Percentiles rank a stretch among this genome's conserved stretches.
Conservation (phyloP, 108 stramenopile species). For the Schizochytrium sp. region DNA sequence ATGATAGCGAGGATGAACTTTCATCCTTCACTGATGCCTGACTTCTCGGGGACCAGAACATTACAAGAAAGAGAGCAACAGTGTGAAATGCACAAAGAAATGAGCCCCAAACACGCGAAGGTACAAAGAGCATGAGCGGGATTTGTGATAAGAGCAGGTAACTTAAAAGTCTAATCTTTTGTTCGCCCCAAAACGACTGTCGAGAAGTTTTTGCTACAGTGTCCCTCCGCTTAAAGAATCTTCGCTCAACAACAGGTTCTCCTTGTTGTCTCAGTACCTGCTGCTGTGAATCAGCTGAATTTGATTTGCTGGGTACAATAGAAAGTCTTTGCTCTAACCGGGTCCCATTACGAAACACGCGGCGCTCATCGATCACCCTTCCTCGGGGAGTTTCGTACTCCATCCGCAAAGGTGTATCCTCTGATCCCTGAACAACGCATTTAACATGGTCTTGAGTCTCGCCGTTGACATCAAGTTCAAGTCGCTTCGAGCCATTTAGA, state of each 20-base stretch:
- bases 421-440: background rate
- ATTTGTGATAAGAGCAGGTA: constrained; percentile 32
- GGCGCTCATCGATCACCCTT: constrained; percentile 8
- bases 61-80: constrained; percentile 45
- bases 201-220: background rate
- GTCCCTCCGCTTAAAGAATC: constrained; percentile 40
- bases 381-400: constrained; percentile 41
- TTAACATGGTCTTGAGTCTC: too few relatives aligned
- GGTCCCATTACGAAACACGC: constrained; percentile 33
- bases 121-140: constrained; percentile 1
- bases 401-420: background rate
- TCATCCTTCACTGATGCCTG: too few relatives aligned
- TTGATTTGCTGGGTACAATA: constrained; percentile 4
- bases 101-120: constrained; percentile 45
- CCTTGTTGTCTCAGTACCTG: too few relatives aligned
- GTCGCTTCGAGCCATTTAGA: background rate
- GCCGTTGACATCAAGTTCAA: background rate
- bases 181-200: background rate
- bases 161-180: constrained; percentile 20
- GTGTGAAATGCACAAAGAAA: constrained; percentile 51
- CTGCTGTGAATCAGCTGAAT: background rate
- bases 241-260: background rate
- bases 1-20: too few relatives aligned
- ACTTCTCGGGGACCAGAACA: constrained; percentile 29
- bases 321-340: constrained; percentile 33